Conservation (phyloP, 1,139 yeast species). For the Ogataea hybrid region DNA sequence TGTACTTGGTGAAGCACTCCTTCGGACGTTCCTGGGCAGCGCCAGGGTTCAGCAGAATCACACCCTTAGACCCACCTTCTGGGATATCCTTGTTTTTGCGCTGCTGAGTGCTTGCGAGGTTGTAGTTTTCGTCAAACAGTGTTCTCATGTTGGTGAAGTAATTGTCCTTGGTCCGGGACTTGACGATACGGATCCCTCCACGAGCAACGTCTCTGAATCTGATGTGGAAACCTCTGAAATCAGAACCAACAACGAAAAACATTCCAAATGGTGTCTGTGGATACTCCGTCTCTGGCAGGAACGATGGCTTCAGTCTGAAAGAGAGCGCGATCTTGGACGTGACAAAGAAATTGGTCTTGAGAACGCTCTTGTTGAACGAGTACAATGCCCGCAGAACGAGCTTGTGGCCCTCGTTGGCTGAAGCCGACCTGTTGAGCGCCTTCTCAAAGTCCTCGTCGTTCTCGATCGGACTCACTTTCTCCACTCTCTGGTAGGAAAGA, state of each 20-base stretch:
- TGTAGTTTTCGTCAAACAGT: slow-evolving; percentile 94
- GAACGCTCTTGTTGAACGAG: slow-evolving; percentile 78
- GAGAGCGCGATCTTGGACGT: slow-evolving; percentile 95
- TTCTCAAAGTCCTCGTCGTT: slow-evolving; percentile 72
- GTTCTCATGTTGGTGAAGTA: slow-evolving; percentile 83
- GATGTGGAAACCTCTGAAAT: slow-evolving; percentile 96
- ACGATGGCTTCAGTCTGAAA: slow-evolving; percentile 83
- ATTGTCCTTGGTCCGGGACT: slow-evolving; percentile 81
- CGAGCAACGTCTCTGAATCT: slow-evolving; percentile 97
- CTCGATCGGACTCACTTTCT: slow-evolving; percentile 72
- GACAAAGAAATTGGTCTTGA: slow-evolving; percentile 92
- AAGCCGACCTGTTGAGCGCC: slow-evolving; percentile 65
- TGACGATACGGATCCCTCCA: slow-evolving; percentile 97
- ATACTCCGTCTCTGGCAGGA: slow-evolving; percentile 81
- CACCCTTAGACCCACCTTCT: slow-evolving; percentile 99
- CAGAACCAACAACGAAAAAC: slow-evolving; percentile 95
- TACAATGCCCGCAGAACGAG: slow-evolving; percentile 80
- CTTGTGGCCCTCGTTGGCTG: slow-evolving; percentile 79
- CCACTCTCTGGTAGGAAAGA: slow-evolving; percentile 82
- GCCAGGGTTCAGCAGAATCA: slow-evolving; percentile 78
- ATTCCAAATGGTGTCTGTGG: slow-evolving; percentile 93
- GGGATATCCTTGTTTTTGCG: slow-evolving; percentile 97
- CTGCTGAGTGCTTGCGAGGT: slow-evolving; percentile 95
- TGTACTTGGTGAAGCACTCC: slow-evolving; percentile 88
- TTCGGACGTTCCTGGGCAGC: slow-evolving; percentile 80